Evolutionary conservation across 2,329 filamentous ascomycete species (phyloP), one percentile per base, ranked within the genome.

Genomic region (Onygenales sp.): DNA sequence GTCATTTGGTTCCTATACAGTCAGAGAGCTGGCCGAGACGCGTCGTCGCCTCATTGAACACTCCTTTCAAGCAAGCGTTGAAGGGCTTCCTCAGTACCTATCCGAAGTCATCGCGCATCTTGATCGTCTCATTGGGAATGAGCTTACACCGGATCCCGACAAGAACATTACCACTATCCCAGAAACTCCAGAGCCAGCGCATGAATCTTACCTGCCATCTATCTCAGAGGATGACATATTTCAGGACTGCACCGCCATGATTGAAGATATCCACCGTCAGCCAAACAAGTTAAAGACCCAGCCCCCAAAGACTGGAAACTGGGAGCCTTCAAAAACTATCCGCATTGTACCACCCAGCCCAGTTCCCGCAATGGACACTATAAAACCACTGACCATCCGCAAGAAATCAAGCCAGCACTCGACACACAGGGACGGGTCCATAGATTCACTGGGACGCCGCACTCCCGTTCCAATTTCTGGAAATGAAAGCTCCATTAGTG

Each of bases 101-200:
- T 75, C 80, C 35, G 78, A 82, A 46, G 77, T 86, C 27, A 78
- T 86, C 45, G 75, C 75, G 7, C 77, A 83, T 57, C 72, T 84
- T 10, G 80, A 84, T 64, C 74, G 75, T 14, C 67, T 83, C 31
- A 80, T 83, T 57, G 68, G 76, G 48, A 74, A 75, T n/a, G 60
- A 63, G 31, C 47, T 57, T 48, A 57, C 60, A 43, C 51, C 56
- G 33, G 55, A 41, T 58, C 64, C 44, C 51, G 64, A 66, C 66
- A 72, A 68, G 41, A 72, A 78, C 47, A 63, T 65, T 31, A 69
- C 69, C 9, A 80, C 78, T 54, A 76, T 76, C 31, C 75, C 76
- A n/a, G 63, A 70, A 54, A 61, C 63, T 51, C 49, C 54, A 43
- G 31, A 42, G 9, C 21, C 43, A 2, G 32, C 31, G 14, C n/a